These are phyloP conservation scores for Phytophthora pini DNA, from an alignment of 352 stramenopile species.

Conservation along the genomic window DNA sequence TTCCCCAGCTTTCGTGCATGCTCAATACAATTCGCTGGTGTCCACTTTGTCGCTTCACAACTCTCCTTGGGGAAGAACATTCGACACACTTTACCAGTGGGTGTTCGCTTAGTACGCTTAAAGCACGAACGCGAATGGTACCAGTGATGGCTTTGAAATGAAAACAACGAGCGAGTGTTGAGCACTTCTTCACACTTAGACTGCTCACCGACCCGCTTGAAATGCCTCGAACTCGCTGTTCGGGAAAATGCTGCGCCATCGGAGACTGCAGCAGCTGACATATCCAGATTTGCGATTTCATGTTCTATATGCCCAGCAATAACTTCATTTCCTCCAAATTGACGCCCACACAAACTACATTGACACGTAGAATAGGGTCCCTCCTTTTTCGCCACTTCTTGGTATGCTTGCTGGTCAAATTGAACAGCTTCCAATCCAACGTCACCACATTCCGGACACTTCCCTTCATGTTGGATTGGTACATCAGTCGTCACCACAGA, in stretches of 20 bases:
- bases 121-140: background rate
- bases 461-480: background rate
- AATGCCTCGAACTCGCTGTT: background rate
- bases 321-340: background rate
- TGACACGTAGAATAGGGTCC: background rate
- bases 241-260: background rate
- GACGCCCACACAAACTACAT: background rate
- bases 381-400: background rate
- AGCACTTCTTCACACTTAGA: background rate
- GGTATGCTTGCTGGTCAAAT: background rate
- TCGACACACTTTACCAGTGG: background rate
- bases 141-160: background rate
- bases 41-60: background rate
- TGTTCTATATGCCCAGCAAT: background rate
- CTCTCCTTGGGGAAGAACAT: slow-evolving; percentile 1
- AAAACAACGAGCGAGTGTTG: background rate
- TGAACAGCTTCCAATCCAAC: background rate
- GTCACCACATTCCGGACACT: background rate
- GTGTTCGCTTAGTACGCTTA: background rate
- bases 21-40: background rate
- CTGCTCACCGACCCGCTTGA: background rate
- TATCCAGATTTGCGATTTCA: too few relatives aligned
- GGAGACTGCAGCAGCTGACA: background rate
- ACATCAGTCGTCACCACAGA: background rate
- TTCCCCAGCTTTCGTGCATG: background rate